Conservation (phyloP, 305 asterid genomes). For the Rubia peregrina region DNA sequence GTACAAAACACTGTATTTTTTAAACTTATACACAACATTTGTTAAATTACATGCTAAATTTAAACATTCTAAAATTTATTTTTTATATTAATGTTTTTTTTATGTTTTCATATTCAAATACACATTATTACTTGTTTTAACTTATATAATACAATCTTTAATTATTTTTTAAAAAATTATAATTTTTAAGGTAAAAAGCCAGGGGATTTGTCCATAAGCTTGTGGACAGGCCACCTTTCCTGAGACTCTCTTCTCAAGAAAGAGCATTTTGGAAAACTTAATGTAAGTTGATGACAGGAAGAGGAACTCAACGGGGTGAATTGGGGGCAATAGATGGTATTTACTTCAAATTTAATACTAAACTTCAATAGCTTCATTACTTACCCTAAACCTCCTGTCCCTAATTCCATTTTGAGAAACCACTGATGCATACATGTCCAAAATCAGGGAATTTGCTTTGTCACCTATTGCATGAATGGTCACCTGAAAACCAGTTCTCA, state of each 20-base stretch:
- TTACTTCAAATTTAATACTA: neutral
- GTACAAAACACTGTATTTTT: too few relatives aligned
- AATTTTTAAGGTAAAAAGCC: too few relatives aligned
- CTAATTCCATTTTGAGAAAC: slow-evolving; percentile 55
- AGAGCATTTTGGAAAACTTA: neutral
- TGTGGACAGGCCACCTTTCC: too few relatives aligned
- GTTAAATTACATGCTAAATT: too few relatives aligned
- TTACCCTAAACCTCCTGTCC: slow-evolving; percentile 86
- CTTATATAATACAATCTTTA: too few relatives aligned
- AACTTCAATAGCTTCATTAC: slow-evolving; percentile 17
- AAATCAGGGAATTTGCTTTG: slow-evolving; percentile 70
- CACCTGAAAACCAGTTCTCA: slow-evolving; percentile 39
- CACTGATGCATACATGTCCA: slow-evolving; percentile 76
- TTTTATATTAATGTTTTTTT: too few relatives aligned
- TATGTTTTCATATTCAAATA: too few relatives aligned
- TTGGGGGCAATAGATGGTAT: neutral
- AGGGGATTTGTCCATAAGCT: too few relatives aligned
- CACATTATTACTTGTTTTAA: too few relatives aligned
- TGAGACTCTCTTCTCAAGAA: neutral
- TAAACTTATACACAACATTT: too few relatives aligned
- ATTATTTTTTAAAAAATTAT: too few relatives aligned
- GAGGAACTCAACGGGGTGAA: neutral
- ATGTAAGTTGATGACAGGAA: neutral
- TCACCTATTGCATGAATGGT: slow-evolving; percentile 97
- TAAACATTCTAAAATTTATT: too few relatives aligned